Evolutionary conservation across 805 yeast genomes (phyloP).

Genomic region (Candida nitratophila): DNA sequence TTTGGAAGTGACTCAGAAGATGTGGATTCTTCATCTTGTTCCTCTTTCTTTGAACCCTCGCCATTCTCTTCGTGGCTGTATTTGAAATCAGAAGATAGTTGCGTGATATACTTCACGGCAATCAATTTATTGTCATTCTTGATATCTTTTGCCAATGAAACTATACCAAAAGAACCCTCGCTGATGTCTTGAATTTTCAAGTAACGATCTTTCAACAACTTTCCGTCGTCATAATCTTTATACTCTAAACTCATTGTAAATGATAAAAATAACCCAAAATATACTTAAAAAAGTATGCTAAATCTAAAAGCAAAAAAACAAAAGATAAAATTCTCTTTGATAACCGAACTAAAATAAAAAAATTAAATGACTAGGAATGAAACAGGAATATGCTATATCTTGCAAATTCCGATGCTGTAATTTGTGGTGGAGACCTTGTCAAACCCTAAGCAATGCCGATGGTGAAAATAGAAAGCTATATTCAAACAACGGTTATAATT

Average conservation of each 20-base stretch:
- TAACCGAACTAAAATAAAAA: no score
- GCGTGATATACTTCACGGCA: constrained; percentile 81
- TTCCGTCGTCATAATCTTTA: constrained; percentile 24
- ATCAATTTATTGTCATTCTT: constrained; percentile 42
- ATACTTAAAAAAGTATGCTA: background rate
- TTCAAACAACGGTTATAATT: no score
- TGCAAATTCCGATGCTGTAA: no score
- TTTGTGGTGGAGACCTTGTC: no score
- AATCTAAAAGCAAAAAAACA: background rate
- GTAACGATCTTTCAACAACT: constrained; percentile 55
- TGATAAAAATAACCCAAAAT: background rate
- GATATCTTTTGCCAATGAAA: constrained; percentile 76
- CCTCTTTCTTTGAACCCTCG: constrained; percentile 3
- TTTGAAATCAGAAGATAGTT: constrained; percentile 38
- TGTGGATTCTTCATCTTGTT: constrained; percentile 7
- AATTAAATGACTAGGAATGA: no score
- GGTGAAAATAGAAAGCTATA: no score
- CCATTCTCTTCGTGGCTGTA: constrained; percentile 16
- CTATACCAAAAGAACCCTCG: constrained; percentile 92
- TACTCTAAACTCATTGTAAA: constrained; percentile 20
- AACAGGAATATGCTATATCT: no score
- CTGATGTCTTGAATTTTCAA: constrained; percentile 66
- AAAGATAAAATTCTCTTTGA: background rate
- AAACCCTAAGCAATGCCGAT: no score
- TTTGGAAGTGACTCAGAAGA: background rate